A percentile compares a stretch with the other conserved stretches of the same genome.
These are phyloP conservation scores for Tarenaya hassleriana DNA, from an alignment of 345 rosid species.

Conservation along the genomic window DNA sequence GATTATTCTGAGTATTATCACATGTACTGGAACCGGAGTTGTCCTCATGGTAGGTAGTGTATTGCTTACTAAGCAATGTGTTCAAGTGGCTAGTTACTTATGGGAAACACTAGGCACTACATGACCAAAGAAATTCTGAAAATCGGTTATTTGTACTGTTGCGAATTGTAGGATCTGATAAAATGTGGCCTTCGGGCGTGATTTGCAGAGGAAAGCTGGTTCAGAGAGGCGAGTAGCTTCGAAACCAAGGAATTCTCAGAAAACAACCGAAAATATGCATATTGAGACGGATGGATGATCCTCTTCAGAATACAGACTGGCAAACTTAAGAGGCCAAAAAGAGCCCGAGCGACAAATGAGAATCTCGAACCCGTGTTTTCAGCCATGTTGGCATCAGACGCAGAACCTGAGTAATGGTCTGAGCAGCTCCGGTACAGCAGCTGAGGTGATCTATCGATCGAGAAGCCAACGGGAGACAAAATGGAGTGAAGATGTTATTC, in stretches of 20 bases:
- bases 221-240: constrained; percentile 40
- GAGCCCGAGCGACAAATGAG: constrained; percentile 84
- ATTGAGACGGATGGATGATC: constrained; percentile 40
- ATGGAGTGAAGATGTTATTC: no score
- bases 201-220: constrained; percentile 68
- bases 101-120: no score
- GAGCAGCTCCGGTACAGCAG: no score
- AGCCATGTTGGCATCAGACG: no score
- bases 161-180: constrained; percentile 13
- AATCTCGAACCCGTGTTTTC: constrained; percentile 72
- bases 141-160: not conserved
- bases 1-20: no score
- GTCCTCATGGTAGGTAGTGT: no score
- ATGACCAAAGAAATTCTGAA: constrained; percentile 4
- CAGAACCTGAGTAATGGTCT: no score
- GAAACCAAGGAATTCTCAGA: constrained; percentile 45
- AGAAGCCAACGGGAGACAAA: no score
- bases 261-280: constrained; percentile 35
- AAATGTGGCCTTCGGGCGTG: constrained; percentile 14
- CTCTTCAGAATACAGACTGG: constrained; percentile 37
- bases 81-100: constrained; percentile 3
- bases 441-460: constrained; percentile 31
- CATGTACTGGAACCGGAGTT: no score
- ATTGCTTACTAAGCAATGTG: no score
- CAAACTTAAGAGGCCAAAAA: constrained; percentile 55